A percentile compares a stretch with the other conserved stretches of the same genome.
Conservation (phyloP, 2,329 filamentous ascomycete species). For the Curvularia lunata region DNA sequence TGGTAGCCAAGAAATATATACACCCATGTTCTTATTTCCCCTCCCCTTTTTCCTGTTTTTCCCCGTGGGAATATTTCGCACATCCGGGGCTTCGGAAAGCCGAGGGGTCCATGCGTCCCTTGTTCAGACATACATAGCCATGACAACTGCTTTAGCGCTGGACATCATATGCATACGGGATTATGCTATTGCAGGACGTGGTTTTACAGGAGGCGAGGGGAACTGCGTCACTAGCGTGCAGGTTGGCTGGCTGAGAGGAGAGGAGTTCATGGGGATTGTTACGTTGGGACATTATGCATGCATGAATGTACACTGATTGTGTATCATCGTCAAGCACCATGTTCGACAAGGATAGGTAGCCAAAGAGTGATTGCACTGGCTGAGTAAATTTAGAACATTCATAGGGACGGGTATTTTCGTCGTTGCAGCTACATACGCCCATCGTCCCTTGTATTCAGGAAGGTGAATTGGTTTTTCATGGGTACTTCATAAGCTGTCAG, state of each 20-base stretch:
- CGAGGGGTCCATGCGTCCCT: not conserved
- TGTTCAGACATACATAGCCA: not conserved
- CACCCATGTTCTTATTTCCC: not conserved
- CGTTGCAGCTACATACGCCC: not conserved
- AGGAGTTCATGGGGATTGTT: not conserved
- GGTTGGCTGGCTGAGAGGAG: not conserved
- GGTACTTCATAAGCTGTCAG: not conserved
- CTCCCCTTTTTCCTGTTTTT: not conserved
- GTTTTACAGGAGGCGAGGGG: not conserved
- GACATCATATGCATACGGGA: not conserved
- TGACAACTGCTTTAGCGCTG: not conserved
- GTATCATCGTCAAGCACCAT: not conserved
- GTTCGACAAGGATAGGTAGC: not conserved
- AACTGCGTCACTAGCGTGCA: not conserved
- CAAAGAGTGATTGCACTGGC: not conserved
- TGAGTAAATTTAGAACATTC: not conserved
- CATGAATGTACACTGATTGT: not conserved
- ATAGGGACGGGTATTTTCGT: not conserved
- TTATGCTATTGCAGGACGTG: not conserved
- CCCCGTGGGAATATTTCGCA: not conserved
- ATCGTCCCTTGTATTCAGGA: not conserved
- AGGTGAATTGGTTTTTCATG: not conserved
- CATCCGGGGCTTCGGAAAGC: not conserved
- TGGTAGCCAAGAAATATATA: not conserved
- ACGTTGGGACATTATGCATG: not conserved